Base-by-base conservation (phyloP, 805 yeast genomes). In the Wickerhamomyces sydowiorum region DNA sequence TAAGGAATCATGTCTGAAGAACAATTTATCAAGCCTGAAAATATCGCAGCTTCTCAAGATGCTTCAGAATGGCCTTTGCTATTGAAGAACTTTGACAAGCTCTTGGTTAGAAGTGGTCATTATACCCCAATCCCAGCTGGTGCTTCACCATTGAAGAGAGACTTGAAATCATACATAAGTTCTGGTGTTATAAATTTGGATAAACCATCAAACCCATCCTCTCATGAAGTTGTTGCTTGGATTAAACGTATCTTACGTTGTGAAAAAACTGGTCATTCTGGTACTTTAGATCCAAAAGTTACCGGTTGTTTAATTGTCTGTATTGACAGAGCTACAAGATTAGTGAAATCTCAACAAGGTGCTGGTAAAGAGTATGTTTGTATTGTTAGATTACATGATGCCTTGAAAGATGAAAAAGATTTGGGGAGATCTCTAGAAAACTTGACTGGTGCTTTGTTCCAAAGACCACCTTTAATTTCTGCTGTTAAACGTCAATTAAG, bases 361-460 rank as follows among this genome's bases (percentile, higher is more conserved):
- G 99, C 99, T 37, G 99, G 99, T 77, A 93, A 93, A 67, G 99
- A 93, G 81, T 93, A 93, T 71, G 99, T 93, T 42, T 93, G 98
- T 75, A 88, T 93, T 54, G 93, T 87, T 45, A 82, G 98, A 74
- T 75, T 93, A 58, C 99, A 93, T 66, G 97, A 91, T 51, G 89
- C 89, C 48, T 73, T 93, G 52, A 80, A 86, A 54, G 96, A 89
- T 54, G 93, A 86, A 60, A 88, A 88, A 65, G 96, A 84, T 49
- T 75, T 93, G 68, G 87, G 82, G 41, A 82, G 95, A 60, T 73
- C 86, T 22, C 75, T 93, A 53, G 99, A 93, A 70, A 88, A 89
- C 66, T 76, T 93, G 61, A 93, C 99, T 46, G 99, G 99, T 73
- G 99, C 99, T 48, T 74, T 93, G 54, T 93, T 93, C 79, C 99